These are phyloP conservation scores for Chaetomium cochliodes DNA, from an alignment of 495 filamentous ascomycete species.

Conservation along the genomic window DNA sequence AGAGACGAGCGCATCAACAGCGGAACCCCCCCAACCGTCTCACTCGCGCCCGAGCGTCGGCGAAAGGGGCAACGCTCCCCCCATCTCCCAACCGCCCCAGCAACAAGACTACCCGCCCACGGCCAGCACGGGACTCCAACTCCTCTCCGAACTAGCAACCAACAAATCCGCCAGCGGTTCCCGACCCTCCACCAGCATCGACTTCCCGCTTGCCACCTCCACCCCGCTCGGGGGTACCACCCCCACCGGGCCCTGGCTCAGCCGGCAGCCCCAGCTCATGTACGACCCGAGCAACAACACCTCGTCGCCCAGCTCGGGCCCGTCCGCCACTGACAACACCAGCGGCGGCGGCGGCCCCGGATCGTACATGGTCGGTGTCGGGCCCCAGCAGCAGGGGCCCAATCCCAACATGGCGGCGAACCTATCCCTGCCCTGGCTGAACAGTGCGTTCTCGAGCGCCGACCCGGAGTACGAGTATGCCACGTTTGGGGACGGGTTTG, in stretches of 20 bases:
- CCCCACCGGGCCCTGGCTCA: slow-evolving; percentile 10
- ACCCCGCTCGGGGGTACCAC: background rate
- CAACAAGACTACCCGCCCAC: slow-evolving; percentile 33
- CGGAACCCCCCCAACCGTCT: slow-evolving; percentile 16
- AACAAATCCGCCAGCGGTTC: slow-evolving; percentile 45
- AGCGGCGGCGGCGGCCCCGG: background rate
- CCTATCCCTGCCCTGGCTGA: slow-evolving; percentile 37
- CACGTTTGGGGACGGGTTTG: slow-evolving; percentile 45
- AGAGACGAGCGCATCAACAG: background rate
- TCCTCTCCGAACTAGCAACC: slow-evolving; percentile 68
- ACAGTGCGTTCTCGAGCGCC: slow-evolving; percentile 28
- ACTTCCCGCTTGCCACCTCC: background rate
- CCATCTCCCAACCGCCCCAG: slow-evolving; percentile 11
- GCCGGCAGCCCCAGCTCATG: background rate
- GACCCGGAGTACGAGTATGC: slow-evolving; percentile 46
- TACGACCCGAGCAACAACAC: slow-evolving; percentile 6
- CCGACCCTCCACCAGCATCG: slow-evolving; percentile 16
- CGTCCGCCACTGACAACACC: background rate
- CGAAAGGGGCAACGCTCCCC: slow-evolving; percentile 26
- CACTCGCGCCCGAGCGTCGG: slow-evolving; percentile 7
- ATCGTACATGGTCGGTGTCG: background rate
- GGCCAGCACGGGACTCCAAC: slow-evolving; percentile 57
- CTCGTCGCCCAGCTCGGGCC: background rate
- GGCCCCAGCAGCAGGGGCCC: background rate
- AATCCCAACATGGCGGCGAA: background rate